phyloP scores from a whole-genome alignment of 352 stramenopile species.

The Stramenopiles sp. region DNA sequence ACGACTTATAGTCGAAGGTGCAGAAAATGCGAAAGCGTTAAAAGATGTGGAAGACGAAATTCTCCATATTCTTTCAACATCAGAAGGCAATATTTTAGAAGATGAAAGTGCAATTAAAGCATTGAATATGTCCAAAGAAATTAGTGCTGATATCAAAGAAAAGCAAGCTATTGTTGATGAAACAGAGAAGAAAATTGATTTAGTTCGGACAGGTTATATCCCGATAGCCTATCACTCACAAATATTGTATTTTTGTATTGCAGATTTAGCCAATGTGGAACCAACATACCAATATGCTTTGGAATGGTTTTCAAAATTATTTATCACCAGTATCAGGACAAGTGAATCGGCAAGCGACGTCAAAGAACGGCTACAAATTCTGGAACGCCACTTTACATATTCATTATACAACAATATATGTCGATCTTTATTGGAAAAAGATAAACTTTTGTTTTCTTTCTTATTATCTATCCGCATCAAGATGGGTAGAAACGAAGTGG shows the following conservation, averaged over 20 bases:
- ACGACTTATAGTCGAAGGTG: conserved; percentile 76
- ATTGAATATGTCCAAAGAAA: conserved; percentile 66
- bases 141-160: conserved; percentile 73
- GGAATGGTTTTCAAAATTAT: conserved; percentile 40
- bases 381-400: conserved; percentile 30
- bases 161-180: conserved; percentile 71
- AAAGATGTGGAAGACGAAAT: conserved; percentile 93
- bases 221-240: conserved; percentile 65
- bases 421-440: conserved; percentile 36
- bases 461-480: conserved; percentile 32
- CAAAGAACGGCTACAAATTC: conserved; percentile 23
- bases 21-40: conserved; percentile 73
- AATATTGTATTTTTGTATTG: conserved; percentile 83
- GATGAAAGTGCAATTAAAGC: conserved; percentile 83
- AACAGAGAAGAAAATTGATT: conserved; percentile 71
- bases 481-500: not conserved
- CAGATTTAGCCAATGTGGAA: conserved; percentile 58
- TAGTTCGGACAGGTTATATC: conserved; percentile 66
- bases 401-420: conserved; percentile 44
- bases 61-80: conserved; percentile 64
- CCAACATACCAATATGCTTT: conserved; percentile 55
- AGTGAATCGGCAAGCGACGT: conserved; percentile 24
- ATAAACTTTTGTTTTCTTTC: conserved; percentile 40
- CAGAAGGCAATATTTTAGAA: conserved; percentile 81
- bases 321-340: conserved; percentile 34